Base-by-base conservation (phyloP, 352 stramenopile species). In the Globisporangium cystogenes region DNA sequence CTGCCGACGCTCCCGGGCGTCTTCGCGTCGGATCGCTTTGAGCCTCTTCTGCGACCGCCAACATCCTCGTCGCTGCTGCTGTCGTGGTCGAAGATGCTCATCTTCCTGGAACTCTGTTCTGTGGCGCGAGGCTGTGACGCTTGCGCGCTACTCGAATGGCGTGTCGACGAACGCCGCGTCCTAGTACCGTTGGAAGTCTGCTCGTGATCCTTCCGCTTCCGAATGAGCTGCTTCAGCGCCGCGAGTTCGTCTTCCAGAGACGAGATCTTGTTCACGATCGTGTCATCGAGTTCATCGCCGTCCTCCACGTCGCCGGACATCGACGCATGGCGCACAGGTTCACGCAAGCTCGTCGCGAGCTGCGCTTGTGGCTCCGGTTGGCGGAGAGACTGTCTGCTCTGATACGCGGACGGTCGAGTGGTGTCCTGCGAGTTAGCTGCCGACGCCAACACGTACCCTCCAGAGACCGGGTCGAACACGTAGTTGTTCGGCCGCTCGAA, bases 181-280 rank as follows among this genome's bases (percentile, higher is more conserved):
- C 29, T 45, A 43, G n/a, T 63, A 26, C 44, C 18, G 3, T 44
- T 70, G 20, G 42, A 36, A 15, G 29, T 39, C 1, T 47, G 43
- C 29, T 26, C 47, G n/a, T 42, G 52, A 42, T 56, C 63, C 55
- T 80, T 82, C 18, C 76, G 65, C 61, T 68, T 74, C 36, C 72
- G 64, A 55, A 92, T 81, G 5, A 92, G 55, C 37, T 82, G 67
- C 49, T 92, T 92, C 6, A 92, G 48, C 7, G 72, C 71, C 40
- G 75, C 72, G 18, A 92, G 33, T 39, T 92, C 81, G 10, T 65
- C 68, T 55, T 86, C 81, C 1, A 92, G 54, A 29, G 72, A 81
- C 7, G 76, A 89, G 11, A 92, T 92, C 53, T 90, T 92, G 62
- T 89, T 70, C 29, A 86, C 81, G 51, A 92, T 92, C 42, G 82